phyloP scores from a whole-genome alignment of 2,329 filamentous ascomycete species.

The Paracamarosporium sp. region DNA sequence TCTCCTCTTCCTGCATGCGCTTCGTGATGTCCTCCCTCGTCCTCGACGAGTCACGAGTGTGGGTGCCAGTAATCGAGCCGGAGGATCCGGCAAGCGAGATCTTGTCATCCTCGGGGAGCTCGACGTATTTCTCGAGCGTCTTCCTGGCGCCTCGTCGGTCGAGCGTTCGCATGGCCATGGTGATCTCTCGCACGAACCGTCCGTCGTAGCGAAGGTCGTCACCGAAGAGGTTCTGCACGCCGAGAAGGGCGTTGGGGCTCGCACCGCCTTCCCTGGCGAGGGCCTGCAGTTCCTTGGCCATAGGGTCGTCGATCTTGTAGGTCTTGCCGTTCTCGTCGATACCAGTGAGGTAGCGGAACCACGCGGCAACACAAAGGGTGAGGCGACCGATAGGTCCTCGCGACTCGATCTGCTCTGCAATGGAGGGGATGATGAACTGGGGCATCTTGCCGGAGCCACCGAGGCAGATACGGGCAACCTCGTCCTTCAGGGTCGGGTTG shows the following conservation, averaged over 20 bases:
- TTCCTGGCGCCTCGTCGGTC: constrained; percentile 6
- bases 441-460: constrained; percentile 39
- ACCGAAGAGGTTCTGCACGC: constrained; percentile 30
- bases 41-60: not conserved
- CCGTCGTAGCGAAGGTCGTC: constrained; percentile 33
- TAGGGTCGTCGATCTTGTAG: constrained; percentile 32
- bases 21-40: constrained; percentile 1
- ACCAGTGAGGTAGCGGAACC: constrained; percentile 36
- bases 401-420: constrained; percentile 34
- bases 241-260: constrained; percentile 22
- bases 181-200: constrained; percentile 35
- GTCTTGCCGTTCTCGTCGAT: constrained; percentile 29
- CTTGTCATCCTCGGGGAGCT: constrained; percentile 5
- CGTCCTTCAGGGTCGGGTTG: constrained; percentile 36
- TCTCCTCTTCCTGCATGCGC: constrained; percentile 8
- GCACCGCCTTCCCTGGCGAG: constrained; percentile 24
- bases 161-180: constrained; percentile 19
- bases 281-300: constrained; percentile 32
- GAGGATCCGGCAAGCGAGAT: not conserved
- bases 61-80: not conserved
- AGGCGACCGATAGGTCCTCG: constrained; percentile 31
- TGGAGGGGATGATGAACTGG: constrained; percentile 38
- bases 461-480: constrained; percentile 37
- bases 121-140: constrained; percentile 8
- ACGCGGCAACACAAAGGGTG: constrained; percentile 31